Conservation (phyloP, 1,284 basidiomycete species). For the Ustilago bromivora region DNA sequence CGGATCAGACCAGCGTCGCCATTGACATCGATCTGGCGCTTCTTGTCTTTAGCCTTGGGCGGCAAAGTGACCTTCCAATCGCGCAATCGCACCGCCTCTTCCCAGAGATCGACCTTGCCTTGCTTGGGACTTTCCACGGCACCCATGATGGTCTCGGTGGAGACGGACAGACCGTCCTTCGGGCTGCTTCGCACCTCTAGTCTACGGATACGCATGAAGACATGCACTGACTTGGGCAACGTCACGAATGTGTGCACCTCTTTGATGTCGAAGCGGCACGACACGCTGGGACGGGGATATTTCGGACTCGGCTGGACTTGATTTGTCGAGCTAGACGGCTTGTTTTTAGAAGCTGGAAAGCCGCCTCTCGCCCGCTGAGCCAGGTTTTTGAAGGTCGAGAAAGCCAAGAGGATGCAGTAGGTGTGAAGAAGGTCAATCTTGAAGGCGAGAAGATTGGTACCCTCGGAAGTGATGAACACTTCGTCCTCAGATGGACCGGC, state of each 20-base stretch:
- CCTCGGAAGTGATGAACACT: constrained; percentile 71
- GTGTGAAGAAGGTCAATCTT: constrained; percentile 78
- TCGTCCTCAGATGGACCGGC: constrained; percentile 69
- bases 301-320: background rate
- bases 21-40: constrained; percentile 70
- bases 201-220: constrained; percentile 59
- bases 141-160: constrained; percentile 70
- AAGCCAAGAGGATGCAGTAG: constrained; percentile 80
- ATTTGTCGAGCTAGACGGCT: background rate
- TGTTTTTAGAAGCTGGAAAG: background rate
- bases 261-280: constrained; percentile 41
- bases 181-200: constrained; percentile 60
- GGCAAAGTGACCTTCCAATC: constrained; percentile 73
- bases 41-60: constrained; percentile 24
- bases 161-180: constrained; percentile 54
- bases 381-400: constrained; percentile 74
- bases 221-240: constrained; percentile 64
- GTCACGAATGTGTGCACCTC: constrained; percentile 66
- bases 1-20: constrained; percentile 79
- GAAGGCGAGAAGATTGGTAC: constrained; percentile 71
- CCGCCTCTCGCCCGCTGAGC: constrained; percentile 5
- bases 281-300: constrained; percentile 17
- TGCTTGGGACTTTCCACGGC: constrained; percentile 71
- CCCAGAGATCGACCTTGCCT: constrained; percentile 75
- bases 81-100: constrained; percentile 80